Evolutionary conservation across 768 basidiomycete species (phyloP), one percentile per base, ranked within the genome.

Genomic region (Termitomyces sp.): DNA sequence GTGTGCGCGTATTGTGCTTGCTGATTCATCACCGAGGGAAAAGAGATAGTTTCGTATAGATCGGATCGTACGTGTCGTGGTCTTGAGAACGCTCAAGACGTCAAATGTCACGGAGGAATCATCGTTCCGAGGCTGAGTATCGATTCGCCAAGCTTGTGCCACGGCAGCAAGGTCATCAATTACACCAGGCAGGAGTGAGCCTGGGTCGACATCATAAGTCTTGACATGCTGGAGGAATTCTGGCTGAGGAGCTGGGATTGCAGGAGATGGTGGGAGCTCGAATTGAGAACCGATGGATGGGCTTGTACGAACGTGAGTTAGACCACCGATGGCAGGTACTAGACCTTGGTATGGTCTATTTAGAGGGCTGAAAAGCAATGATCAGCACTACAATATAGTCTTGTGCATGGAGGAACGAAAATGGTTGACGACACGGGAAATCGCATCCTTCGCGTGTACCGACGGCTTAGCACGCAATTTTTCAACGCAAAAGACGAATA

Each of bases 1-100:
- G 23, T 86, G 74, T 45, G 77, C 74, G 39, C 77, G 77, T 64
- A 79, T 76, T 1, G 80, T 77, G 9, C 75, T 80, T 16, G 82
- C 74, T 2, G 79, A 80, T 56, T 92, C 89, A 64, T 92, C 86
- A 0, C 91, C 92, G 14, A 94, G 81, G 0, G 88, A 84, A 32
- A 94, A 74, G 19, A 94, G 73, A 68, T 94, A 94, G 67, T 91
- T 91, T 12, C 93, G 81, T 32, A 91, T 88, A 14, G 87, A 85
- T 34, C 94, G 84, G 46, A 97, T 84, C 4, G 89, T 84, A 40
- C 79, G 80, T 7, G 92, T 93, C 0, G 93, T 94, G 1, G 78
- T 83, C 69, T 91, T 87, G 56, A 96, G 81, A 5, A 85, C 74
- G 5, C 75, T 76, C 9, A 95, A 79, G 7, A 97, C 79, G 59